phyloP scores from a whole-genome alignment of 169 alveolate genomes.

The Fabrea salina region DNA sequence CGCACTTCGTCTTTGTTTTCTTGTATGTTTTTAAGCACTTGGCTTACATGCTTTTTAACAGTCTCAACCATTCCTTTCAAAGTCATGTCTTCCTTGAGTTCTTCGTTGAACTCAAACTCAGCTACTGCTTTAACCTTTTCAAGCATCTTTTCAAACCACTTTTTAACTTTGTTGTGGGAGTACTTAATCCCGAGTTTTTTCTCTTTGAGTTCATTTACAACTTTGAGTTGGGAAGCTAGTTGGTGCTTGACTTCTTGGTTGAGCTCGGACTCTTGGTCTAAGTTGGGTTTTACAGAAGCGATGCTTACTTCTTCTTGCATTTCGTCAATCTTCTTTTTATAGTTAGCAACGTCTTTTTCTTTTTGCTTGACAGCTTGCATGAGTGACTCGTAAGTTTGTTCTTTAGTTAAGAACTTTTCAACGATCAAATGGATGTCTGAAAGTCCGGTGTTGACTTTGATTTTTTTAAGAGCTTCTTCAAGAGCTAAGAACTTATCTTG shows the following conservation, averaged over 20 bases:
- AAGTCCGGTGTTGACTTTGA: slow-evolving; percentile 56
- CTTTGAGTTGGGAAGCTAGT: background rate
- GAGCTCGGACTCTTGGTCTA: background rate
- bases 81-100: background rate
- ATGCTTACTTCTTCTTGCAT: background rate
- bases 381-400: slow-evolving; percentile 54
- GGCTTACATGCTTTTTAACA: background rate
- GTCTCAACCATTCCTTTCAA: background rate
- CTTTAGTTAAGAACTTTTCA: slow-evolving; percentile 64
- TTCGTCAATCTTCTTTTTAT: background rate
- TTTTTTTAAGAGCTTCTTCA: slow-evolving; percentile 59
- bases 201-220: background rate
- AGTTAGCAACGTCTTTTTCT: background rate
- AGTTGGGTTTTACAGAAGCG: too few relatives aligned
- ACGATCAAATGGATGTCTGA: slow-evolving; percentile 53
- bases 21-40: background rate
- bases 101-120: background rate
- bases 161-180: background rate
- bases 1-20: background rate
- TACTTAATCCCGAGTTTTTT: background rate
- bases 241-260: background rate
- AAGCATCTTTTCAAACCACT: background rate
- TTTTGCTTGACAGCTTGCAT: slow-evolving; percentile 12
- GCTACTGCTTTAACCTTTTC: background rate
- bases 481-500: slow-evolving; percentile 38